These are phyloP conservation scores for Coccomyxa sp. DNA, from an alignment of 139 green algal genomes.

Conservation along the genomic window DNA sequence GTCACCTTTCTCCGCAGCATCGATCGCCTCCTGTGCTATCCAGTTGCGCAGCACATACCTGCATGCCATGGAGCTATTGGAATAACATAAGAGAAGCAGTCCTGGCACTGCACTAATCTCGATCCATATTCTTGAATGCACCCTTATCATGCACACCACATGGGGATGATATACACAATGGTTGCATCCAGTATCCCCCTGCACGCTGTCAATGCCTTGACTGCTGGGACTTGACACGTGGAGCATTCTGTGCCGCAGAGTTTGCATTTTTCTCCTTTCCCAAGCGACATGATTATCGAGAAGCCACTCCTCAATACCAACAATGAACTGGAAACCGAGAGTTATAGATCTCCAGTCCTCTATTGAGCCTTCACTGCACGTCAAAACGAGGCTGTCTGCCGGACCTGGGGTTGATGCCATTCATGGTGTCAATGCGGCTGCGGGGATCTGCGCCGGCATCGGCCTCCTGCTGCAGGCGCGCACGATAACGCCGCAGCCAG, in stretches of 20 bases:
- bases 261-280: neutral
- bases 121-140: neutral
- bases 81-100: neutral
- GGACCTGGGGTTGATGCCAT: conserved; percentile 47
- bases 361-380: too few relatives aligned
- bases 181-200: too few relatives aligned
- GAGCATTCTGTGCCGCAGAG: too few relatives aligned
- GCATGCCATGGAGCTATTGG: neutral
- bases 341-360: too few relatives aligned
- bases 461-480: conserved; percentile 28
- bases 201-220: too few relatives aligned
- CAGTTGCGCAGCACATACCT: conserved; percentile 78
- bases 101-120: neutral
- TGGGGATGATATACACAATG: too few relatives aligned
- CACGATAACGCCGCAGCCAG: conserved; percentile 43
- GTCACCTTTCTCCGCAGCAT: conserved; percentile 61
- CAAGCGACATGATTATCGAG: too few relatives aligned
- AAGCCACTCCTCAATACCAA: too few relatives aligned
- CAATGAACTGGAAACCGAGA: too few relatives aligned
- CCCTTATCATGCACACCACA: too few relatives aligned
- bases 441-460: conserved; percentile 8
- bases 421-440: conserved; percentile 31
- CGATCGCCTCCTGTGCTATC: conserved; percentile 73
- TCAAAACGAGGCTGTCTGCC: neutral
- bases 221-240: too few relatives aligned